Evolutionary conservation across 148 eudicot genomes (phyloP).

Genomic region (Tetragonia tetragonoides): DNA sequence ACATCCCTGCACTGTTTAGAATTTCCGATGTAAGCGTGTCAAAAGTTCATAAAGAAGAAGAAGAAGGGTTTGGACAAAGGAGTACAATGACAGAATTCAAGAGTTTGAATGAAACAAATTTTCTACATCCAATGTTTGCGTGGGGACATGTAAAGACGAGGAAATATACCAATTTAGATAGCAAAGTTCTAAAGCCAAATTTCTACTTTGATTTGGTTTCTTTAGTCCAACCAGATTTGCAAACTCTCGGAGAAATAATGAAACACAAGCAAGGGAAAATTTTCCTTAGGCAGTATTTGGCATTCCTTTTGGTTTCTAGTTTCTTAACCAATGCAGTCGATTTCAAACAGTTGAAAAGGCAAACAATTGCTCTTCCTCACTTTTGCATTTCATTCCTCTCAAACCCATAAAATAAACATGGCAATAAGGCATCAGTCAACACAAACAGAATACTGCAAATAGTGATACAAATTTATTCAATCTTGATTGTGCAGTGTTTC

Average conservation of each 20-base stretch:
- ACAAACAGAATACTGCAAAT: background rate
- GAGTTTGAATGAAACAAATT: no score
- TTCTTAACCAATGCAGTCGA: background rate
- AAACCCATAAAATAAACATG: background rate
- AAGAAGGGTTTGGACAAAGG: no score
- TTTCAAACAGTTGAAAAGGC: background rate
- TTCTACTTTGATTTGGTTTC: background rate
- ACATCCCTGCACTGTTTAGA: conserved; percentile 49
- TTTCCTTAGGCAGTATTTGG: background rate
- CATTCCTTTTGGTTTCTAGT: background rate
- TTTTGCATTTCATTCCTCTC: background rate
- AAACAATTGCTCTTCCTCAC: background rate
- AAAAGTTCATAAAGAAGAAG: background rate
- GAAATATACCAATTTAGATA: background rate
- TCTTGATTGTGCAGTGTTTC: background rate
- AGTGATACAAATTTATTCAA: background rate
- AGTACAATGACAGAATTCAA: background rate
- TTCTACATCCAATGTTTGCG: background rate
- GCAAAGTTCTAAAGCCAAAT: background rate
- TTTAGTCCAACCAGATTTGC: background rate
- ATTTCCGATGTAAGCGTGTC: background rate
- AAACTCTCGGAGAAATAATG: background rate
- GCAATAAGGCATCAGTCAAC: background rate
- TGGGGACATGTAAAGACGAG: background rate
- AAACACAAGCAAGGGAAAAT: background rate